These are phyloP conservation scores for Penicillium sp. DNA, from an alignment of 2,329 filamentous ascomycete genomes.

Conservation along the genomic window DNA sequence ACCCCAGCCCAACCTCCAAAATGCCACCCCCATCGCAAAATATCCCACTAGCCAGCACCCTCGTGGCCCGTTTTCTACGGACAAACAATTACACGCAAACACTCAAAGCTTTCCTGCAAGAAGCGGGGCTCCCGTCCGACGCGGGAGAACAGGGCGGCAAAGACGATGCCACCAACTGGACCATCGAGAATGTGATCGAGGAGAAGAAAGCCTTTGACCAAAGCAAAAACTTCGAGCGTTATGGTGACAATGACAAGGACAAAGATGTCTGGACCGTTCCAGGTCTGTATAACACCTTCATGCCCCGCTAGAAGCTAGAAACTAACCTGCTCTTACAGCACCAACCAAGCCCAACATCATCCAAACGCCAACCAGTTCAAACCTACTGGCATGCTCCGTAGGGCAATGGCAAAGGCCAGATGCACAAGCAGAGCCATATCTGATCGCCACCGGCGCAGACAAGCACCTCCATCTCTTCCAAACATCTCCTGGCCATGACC, in stretches of 20 bases:
- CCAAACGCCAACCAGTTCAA: constrained; percentile 41
- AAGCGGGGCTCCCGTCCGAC: constrained; percentile 48
- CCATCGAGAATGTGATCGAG: constrained; percentile 52
- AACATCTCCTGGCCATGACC: constrained; percentile 13
- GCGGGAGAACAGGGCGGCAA: no score
- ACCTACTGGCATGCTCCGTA: constrained; percentile 47
- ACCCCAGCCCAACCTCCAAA: no score
- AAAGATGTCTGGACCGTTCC: no score
- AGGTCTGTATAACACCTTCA: no score
- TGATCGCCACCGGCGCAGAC: constrained; percentile 43
- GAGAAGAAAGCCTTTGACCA: constrained; percentile 54
- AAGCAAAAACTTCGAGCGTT: constrained; percentile 48
- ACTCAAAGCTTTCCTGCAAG: constrained; percentile 49
- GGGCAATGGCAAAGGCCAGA: constrained; percentile 27
- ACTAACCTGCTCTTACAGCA: no score
- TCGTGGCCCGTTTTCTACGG: constrained; percentile 39
- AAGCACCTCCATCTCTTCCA: constrained; percentile 42
- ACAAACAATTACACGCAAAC: constrained; percentile 43
- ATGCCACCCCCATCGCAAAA: no score
- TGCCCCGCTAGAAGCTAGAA: no score
- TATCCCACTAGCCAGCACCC: constrained; percentile 26
- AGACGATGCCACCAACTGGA: constrained; percentile 39
- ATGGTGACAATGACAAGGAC: no score
- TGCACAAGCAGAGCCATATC: constrained; percentile 14
- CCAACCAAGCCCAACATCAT: no score